Evolutionary conservation across 306 rosid species (phyloP).

Genomic region (Styphnolobium japonicum): DNA sequence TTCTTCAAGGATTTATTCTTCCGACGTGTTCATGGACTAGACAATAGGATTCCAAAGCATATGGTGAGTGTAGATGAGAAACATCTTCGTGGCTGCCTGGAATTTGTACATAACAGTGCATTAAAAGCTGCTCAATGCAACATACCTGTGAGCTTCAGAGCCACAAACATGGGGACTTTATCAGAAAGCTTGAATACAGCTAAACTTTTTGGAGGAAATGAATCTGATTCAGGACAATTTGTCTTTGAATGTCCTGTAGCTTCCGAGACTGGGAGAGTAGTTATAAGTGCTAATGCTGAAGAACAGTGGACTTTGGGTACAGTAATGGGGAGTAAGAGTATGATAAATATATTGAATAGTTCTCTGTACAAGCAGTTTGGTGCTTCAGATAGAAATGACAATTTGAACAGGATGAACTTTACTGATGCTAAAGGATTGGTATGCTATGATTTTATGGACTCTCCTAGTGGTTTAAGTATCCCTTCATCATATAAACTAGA

Average conservation of each 20-base stretch:
- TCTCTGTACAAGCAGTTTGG: constrained; percentile 59
- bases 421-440: constrained; percentile 48
- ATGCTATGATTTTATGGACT: constrained; percentile 49
- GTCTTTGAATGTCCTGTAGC: constrained; percentile 31
- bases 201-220: constrained; percentile 28
- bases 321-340: constrained; percentile 89
- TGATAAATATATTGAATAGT: constrained; percentile 74
- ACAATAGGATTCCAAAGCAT: constrained; percentile 69
- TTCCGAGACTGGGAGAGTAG: neutral
- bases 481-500: constrained; percentile 46
- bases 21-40: constrained; percentile 49
- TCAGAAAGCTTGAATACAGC: constrained; percentile 42
- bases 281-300: constrained; percentile 1
- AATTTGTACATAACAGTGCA: constrained; percentile 62
- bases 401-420: constrained; percentile 40
- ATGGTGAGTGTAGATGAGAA: constrained; percentile 81
- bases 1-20: constrained; percentile 45
- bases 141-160: constrained; percentile 42
- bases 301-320: constrained; percentile 59
- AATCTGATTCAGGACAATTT: constrained; percentile 38
- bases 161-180: constrained; percentile 38
- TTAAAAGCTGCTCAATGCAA: constrained; percentile 57
- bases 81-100: constrained; percentile 75
- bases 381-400: constrained; percentile 40
- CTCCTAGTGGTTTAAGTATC: constrained; percentile 39